These are phyloP conservation scores for Bremia lactucae DNA, from an alignment of 352 stramenopile genomes.

Conservation along the genomic window DNA sequence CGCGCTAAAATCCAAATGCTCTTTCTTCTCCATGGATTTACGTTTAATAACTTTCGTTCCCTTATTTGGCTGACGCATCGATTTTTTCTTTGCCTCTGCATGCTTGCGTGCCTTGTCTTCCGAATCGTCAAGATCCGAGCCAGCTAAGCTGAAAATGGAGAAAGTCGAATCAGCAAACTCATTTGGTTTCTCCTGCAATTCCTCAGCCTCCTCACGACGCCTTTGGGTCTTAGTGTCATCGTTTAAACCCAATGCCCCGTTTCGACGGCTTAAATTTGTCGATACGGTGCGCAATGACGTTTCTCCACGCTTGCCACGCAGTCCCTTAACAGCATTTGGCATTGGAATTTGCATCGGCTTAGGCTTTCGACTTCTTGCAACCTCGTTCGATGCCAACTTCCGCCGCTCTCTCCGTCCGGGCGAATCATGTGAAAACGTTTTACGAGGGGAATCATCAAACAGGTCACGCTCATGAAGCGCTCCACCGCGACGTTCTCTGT, in stretches of 20 bases:
- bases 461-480: slow-evolving; percentile 16
- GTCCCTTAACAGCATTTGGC: slow-evolving; percentile 6
- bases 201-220: slow-evolving; percentile 12
- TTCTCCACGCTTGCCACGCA: slow-evolving; percentile 13
- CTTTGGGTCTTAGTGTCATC: slow-evolving; percentile 10
- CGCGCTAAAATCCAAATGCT: slow-evolving; percentile 30
- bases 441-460: slow-evolving; percentile 5
- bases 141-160: slow-evolving; percentile 34
- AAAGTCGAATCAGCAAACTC: slow-evolving; percentile 23
- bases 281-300: slow-evolving; percentile 22
- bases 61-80: background rate
- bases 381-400: slow-evolving; percentile 4
- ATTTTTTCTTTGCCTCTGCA: slow-evolving; percentile 10
- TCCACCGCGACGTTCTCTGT: slow-evolving; percentile 11
- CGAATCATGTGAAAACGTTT: slow-evolving; percentile 8
- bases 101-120: slow-evolving; percentile 8
- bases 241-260: slow-evolving; percentile 14
- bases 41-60: slow-evolving; percentile 4
- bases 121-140: slow-evolving; percentile 34
- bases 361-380: slow-evolving; percentile 7
- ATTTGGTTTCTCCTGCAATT: slow-evolving; percentile 8
- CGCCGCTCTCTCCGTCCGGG: slow-evolving; percentile 11
- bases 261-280: slow-evolving; percentile 23
- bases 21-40: slow-evolving; percentile 22
- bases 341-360: slow-evolving; percentile 11